Evolutionary conservation across 768 basidiomycete species (phyloP).

Genomic region (Lactarius quietus): DNA sequence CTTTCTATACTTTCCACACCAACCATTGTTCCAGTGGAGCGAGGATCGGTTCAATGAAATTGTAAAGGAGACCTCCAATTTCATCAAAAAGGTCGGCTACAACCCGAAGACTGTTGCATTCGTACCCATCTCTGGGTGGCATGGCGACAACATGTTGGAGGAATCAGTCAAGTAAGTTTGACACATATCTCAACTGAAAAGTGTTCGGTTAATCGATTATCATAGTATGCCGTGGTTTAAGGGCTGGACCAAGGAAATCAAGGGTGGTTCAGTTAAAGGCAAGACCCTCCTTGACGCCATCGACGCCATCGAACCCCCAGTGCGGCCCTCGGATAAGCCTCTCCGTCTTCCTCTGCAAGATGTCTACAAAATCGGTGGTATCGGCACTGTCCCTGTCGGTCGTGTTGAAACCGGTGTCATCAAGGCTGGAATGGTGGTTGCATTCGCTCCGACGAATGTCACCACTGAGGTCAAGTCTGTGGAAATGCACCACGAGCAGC

Average conservation of each 20-base stretch:
- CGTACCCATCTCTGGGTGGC: slow-evolving; percentile 99
- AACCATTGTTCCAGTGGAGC: slow-evolving; percentile 68
- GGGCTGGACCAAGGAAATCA: slow-evolving; percentile 98
- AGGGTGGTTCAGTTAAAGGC: slow-evolving; percentile 90
- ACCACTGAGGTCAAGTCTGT: slow-evolving; percentile 99
- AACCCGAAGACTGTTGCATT: slow-evolving; percentile 98
- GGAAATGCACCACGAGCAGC: slow-evolving; percentile 99
- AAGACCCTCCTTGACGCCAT: slow-evolving; percentile 99
- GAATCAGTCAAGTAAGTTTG: slow-evolving; percentile 82
- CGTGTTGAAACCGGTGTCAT: slow-evolving; percentile 99
- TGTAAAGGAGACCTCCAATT: slow-evolving; percentile 93
- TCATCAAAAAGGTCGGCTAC: slow-evolving; percentile 99
- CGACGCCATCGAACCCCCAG: slow-evolving; percentile 97
- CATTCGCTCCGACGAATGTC: slow-evolving; percentile 94
- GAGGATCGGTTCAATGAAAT: slow-evolving; percentile 99
- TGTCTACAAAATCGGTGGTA: slow-evolving; percentile 99
- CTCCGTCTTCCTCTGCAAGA: slow-evolving; percentile 99
- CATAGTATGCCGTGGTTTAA: slow-evolving; percentile 98
- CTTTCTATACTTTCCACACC: background rate
- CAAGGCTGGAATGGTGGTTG: slow-evolving; percentile 99
- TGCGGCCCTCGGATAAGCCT: slow-evolving; percentile 97
- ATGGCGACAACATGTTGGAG: slow-evolving; percentile 99
- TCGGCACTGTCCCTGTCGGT: slow-evolving; percentile 99
- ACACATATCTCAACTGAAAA: background rate
- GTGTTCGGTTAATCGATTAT: slow-evolving; percentile 18